Evolutionary conservation across 2,329 filamentous ascomycete species (phyloP).

Genomic region (Diplocarpon mali): DNA sequence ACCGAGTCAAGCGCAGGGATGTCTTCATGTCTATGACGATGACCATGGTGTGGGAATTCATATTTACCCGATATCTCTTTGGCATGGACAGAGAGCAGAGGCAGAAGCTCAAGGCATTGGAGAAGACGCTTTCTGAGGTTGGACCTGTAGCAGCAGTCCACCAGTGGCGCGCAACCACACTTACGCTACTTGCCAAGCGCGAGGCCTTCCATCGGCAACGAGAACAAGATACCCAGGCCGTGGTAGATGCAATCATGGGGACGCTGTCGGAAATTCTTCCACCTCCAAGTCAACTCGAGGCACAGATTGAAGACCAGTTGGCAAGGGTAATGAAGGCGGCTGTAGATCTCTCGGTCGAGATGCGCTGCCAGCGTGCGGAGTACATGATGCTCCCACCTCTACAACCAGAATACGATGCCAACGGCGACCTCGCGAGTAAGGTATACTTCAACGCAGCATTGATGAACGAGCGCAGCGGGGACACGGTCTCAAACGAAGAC

Average conservation of each 20-base stretch:
- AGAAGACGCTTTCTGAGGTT: slow-evolving; percentile 83
- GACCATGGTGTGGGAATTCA: slow-evolving; percentile 98
- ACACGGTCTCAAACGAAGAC: slow-evolving; percentile 59
- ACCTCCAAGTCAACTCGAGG: slow-evolving; percentile 69
- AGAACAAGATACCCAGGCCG: slow-evolving; percentile 83
- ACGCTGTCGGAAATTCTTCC: slow-evolving; percentile 77
- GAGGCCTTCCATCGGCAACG: slow-evolving; percentile 73
- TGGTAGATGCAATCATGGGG: slow-evolving; percentile 83
- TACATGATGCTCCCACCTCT: slow-evolving; percentile 97
- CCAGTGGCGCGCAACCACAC: slow-evolving; percentile 91
- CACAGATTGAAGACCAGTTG: slow-evolving; percentile 72
- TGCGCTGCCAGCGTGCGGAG: slow-evolving; percentile 93
- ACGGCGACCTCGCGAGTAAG: slow-evolving; percentile 78
- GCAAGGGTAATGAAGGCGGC: slow-evolving; percentile 81
- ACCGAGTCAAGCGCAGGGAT: slow-evolving; percentile 80
- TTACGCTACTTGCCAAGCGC: slow-evolving; percentile 76
- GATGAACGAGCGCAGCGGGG: slow-evolving; percentile 85
- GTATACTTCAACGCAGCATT: slow-evolving; percentile 85
- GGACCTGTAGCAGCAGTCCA: slow-evolving; percentile 83
- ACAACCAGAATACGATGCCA: slow-evolving; percentile 87
- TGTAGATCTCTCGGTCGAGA: slow-evolving; percentile 85
- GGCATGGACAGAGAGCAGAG: slow-evolving; percentile 97
- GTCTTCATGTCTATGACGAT: slow-evolving; percentile 98
- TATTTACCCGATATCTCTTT: slow-evolving; percentile 96
- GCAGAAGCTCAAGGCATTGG: slow-evolving; percentile 91